Conservation (phyloP, 106 monocot genomes). For the Acorus gramineus region DNA sequence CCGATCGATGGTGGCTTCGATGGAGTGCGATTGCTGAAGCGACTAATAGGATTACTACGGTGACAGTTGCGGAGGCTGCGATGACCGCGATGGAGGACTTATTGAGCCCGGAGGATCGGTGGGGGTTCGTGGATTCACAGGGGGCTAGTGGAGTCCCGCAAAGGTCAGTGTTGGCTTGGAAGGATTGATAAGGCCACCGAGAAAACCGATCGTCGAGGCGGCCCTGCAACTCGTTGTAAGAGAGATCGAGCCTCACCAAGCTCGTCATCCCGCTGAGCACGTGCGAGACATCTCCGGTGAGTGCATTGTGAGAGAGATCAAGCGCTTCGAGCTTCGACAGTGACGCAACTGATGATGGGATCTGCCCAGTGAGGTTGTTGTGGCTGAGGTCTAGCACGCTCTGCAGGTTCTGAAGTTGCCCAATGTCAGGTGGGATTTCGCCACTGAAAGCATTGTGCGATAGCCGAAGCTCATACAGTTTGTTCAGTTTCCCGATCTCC, state of each 20-base stretch:
- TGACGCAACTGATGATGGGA: slow-evolving; percentile 41
- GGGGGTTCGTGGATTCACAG: slow-evolving; percentile 15
- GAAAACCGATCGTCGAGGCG: slow-evolving; percentile 33
- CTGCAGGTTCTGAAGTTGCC: slow-evolving; percentile 61
- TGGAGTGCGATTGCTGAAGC: slow-evolving; percentile 6
- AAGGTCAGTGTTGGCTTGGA: slow-evolving; percentile 43
- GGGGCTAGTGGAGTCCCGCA: slow-evolving; percentile 51
- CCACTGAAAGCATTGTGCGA: slow-evolving; percentile 47
- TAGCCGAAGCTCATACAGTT: slow-evolving; percentile 63
- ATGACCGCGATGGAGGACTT: slow-evolving; percentile 39
- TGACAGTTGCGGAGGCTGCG: slow-evolving; percentile 41
- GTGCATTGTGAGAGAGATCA: slow-evolving; percentile 69
- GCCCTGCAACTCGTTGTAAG: slow-evolving; percentile 55
- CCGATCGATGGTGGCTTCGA: slow-evolving; percentile 8
- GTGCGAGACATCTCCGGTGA: slow-evolving; percentile 42
- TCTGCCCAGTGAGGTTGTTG: slow-evolving; percentile 60
- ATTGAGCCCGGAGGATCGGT: slow-evolving; percentile 12
- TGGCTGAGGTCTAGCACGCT: slow-evolving; percentile 56
- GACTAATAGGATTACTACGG: slow-evolving; percentile 25
- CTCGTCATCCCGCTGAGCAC: slow-evolving; percentile 63
- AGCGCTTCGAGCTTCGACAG: slow-evolving; percentile 76
- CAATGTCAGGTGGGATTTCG: slow-evolving; percentile 45
- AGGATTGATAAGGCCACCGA: slow-evolving; percentile 49
- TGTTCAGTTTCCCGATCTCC: slow-evolving; percentile 49
- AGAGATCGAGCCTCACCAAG: slow-evolving; percentile 65